Evolutionary conservation across 768 basidiomycete species (phyloP), one percentile per base, ranked within the genome.

Genomic region (Lactifluus rugatus): DNA sequence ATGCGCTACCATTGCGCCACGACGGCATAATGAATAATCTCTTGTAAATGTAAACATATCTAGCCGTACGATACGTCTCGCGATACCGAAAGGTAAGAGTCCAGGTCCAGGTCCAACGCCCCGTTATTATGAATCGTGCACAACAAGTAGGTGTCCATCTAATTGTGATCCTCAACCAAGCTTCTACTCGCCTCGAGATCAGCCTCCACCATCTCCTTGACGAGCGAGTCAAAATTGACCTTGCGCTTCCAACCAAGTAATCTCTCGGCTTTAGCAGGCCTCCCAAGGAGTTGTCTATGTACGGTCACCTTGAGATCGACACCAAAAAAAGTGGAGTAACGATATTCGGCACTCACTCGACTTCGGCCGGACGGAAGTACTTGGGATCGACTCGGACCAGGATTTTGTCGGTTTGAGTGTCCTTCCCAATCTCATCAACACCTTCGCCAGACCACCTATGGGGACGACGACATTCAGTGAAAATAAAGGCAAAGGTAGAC

Each of bases 361-460:
- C 92, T 82, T 94, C 91, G 19, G 90, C 89, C 9, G 91, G 91
- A 71, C 93, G 87, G 87, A 93, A 96, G 77, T 96, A 95, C 64
- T 78, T 77, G 25, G 87, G 70, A 72, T 98, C 95, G 39, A 97
- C 81, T 67, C 83, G 85, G 66, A 97, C 92, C 49, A 95, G 73
- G 36, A 79, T 78, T 64, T 79, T 83, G 64, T 81, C 82, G 2
- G 83, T 84, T 69, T 84, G 79, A 62, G 73, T 65, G 68, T 92
- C 83, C 55, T 82, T 79, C 52, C 87, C 93, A 63, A 89, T 80
- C 71, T 94, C 92, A 5, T 87, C 71, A 16, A 81, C 78, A n/a
- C 85, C 89, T 31, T 71, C 66, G n/a, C 85, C 83, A 66, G 83
- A 78, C 93, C 93, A 93, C 57, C 85, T 89, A 64, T 17, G 2